Base-by-base conservation (phyloP, 305 asterid species). In the Fraxinus albicans region DNA sequence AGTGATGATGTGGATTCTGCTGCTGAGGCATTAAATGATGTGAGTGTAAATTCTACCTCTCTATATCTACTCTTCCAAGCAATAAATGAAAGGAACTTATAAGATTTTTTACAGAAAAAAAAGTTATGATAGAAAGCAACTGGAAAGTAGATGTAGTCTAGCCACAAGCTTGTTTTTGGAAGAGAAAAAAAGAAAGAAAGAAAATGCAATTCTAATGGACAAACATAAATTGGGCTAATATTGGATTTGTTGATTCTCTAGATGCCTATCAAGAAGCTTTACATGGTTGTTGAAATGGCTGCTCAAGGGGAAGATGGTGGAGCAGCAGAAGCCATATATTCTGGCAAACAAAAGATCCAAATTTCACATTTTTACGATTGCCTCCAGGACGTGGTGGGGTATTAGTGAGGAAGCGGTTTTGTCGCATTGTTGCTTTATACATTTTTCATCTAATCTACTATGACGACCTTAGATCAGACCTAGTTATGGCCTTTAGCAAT, bases 271-370 rank as follows among this genome's bases (percentile, higher is more conserved):
- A 96, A 95, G 90, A 96, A 91, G 90, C 90, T 93, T 3, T 96
- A 92, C 85, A 90, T 94, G 96, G 97, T 95, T 19, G 88, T 96
- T 33, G 97, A 96, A 86, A 96, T 96, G 98, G 98, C 99, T 19
- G 98, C 97, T 77, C 98, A 95, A 83, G 99, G 98, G 27, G 98
- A 93, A 88, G 86, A 80, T 0, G 99, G 98, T 47, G 98, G 98
- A 80, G 88, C 90, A 80, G 97, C 97, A 15, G 98, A 93, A 80
- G 95, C 94, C 67, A 88, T 96, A 77, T 96, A 89, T 76, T 88
- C 98, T 6, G 98, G 99, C 44, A 83, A 89, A 86, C 90, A 90
- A 83, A 95, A 92, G 95, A 95, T 96, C 81, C 84, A 92, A 47
- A 90, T 92, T 35, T 75, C 91, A 17, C 97, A 93, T 89, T 95